phyloP scores from a whole-genome alignment of 1,284 basidiomycete species.

The Hemileia vastatrix region DNA sequence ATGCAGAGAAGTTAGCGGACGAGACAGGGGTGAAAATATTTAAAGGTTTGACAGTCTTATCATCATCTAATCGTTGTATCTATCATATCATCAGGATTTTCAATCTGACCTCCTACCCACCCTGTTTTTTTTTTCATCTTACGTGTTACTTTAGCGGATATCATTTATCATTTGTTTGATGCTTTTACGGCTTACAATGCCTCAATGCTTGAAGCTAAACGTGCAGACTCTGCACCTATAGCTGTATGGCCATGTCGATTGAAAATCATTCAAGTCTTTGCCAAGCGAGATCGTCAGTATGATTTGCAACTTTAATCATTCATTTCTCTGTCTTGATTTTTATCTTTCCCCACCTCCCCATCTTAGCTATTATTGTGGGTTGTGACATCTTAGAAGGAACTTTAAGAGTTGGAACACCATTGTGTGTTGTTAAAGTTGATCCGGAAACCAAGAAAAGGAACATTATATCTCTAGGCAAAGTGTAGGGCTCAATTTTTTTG shows the following conservation, averaged over 20 bases:
- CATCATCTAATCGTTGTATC: neutral
- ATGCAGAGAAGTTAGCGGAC: slow-evolving; percentile 80
- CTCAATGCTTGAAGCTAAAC: slow-evolving; percentile 85
- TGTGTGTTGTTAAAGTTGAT: slow-evolving; percentile 88
- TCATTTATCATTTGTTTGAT: slow-evolving; percentile 98
- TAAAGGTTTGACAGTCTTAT: slow-evolving; percentile 65
- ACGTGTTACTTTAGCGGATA: slow-evolving; percentile 58
- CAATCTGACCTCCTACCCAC: neutral
- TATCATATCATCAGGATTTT: neutral
- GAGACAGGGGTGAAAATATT: slow-evolving; percentile 90
- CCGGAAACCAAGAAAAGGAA: slow-evolving; percentile 78
- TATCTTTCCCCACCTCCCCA: neutral
- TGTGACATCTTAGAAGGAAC: slow-evolving; percentile 93
- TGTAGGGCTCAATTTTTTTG: slow-evolving; percentile 53
- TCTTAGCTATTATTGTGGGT: slow-evolving; percentile 64
- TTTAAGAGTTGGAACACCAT: slow-evolving; percentile 83
- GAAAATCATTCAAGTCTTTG: slow-evolving; percentile 83
- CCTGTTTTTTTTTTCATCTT: neutral
- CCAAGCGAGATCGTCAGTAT: slow-evolving; percentile 78
- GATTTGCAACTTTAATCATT: too few relatives aligned
- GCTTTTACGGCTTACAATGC: slow-evolving; percentile 93
- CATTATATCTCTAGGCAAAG: slow-evolving; percentile 82
- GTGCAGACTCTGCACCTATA: slow-evolving; percentile 79
- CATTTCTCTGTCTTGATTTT: too few relatives aligned
- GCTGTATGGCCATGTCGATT: slow-evolving; percentile 96